Evolutionary conservation across 2,329 filamentous ascomycete genomes (phyloP).

Genomic region (Paracamarosporium sp.): DNA sequence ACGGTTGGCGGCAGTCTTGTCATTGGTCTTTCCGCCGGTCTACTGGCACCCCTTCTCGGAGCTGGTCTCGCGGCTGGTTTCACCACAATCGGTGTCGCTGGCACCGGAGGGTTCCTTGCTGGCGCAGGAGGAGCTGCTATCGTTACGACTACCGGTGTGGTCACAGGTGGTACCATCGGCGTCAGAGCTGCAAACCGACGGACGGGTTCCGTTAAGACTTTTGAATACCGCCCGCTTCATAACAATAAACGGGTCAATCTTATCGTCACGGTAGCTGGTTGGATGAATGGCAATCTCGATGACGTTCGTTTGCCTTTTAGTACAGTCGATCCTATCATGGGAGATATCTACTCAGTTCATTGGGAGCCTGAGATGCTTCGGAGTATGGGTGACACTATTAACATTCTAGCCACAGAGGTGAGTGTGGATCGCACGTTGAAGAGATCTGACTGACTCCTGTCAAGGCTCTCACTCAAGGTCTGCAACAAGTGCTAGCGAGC

Average conservation of each 20-base stretch:
- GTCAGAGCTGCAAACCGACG: conserved; percentile 83
- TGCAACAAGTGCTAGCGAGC: conserved; percentile 92
- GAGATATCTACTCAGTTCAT: conserved; percentile 93
- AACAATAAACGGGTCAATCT: conserved; percentile 98
- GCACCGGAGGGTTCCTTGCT: conserved; percentile 86
- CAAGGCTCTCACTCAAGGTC: conserved; percentile 91
- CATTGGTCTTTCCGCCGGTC: conserved; percentile 90
- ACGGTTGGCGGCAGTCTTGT: conserved; percentile 95
- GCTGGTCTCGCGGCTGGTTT: conserved; percentile 93
- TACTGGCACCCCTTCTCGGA: conserved; percentile 92
- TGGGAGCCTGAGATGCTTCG: conserved; percentile 99
- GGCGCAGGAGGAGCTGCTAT: conserved; percentile 92
- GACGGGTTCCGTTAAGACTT: conserved; percentile 91
- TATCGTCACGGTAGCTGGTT: conserved; percentile 92
- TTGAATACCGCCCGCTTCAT: conserved; percentile 94
- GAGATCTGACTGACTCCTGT: conserved; percentile 25
- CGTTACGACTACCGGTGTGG: conserved; percentile 87
- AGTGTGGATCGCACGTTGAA: conserved; percentile 40
- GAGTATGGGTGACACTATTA: conserved; percentile 98
- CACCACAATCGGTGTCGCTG: conserved; percentile 90
- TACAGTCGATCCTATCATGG: conserved; percentile 97
- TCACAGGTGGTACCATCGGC: conserved; percentile 87
- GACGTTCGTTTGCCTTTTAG: conserved; percentile 95
- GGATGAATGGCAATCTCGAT: conserved; percentile 98
- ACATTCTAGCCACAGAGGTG: conserved; percentile 96